These are phyloP conservation scores for Komagataella pastoris DNA, from an alignment of 805 yeast genomes.

Conservation along the genomic window DNA sequence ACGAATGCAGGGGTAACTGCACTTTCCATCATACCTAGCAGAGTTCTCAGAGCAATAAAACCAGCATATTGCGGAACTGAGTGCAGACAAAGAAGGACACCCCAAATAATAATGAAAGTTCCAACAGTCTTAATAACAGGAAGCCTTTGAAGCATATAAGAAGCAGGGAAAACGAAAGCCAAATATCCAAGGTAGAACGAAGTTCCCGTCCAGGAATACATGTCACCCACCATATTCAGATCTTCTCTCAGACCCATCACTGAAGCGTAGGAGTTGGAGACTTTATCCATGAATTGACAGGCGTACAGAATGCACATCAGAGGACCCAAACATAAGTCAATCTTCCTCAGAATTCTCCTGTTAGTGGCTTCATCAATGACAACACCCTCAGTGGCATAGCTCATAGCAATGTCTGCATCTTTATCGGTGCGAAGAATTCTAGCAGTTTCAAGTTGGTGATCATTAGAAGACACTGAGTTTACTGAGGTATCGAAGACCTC, in stretches of 20 bases:
- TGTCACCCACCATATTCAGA: constrained; percentile 19
- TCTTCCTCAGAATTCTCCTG: constrained; percentile 20
- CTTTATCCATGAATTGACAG: constrained; percentile 32
- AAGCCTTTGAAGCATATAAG: constrained; percentile 19
- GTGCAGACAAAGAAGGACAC: constrained; percentile 16
- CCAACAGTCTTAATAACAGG: constrained; percentile 20
- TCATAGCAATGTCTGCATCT: constrained; percentile 34
- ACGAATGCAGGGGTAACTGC: constrained; percentile 42
- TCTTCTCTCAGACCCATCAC: constrained; percentile 22
- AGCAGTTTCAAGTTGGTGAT: constrained; percentile 1
- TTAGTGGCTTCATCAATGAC: constrained; percentile 9
- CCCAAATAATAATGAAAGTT: constrained; percentile 18
- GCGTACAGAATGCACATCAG: constrained; percentile 32
- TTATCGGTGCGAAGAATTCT: constrained; percentile 9
- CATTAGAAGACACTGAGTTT: background rate
- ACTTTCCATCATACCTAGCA: constrained; percentile 36
- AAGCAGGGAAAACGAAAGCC: constrained; percentile 18
- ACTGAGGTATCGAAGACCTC: background rate
- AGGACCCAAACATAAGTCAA: constrained; percentile 33
- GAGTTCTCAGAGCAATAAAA: constrained; percentile 27
- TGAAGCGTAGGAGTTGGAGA: constrained; percentile 21
- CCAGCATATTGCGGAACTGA: constrained; percentile 25
- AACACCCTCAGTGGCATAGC: constrained; percentile 20
- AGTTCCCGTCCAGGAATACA: constrained; percentile 15
- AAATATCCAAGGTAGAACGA: constrained; percentile 20